phyloP scores from a whole-genome alignment of 208 protist species.

The Trypanosoma cruzi region DNA sequence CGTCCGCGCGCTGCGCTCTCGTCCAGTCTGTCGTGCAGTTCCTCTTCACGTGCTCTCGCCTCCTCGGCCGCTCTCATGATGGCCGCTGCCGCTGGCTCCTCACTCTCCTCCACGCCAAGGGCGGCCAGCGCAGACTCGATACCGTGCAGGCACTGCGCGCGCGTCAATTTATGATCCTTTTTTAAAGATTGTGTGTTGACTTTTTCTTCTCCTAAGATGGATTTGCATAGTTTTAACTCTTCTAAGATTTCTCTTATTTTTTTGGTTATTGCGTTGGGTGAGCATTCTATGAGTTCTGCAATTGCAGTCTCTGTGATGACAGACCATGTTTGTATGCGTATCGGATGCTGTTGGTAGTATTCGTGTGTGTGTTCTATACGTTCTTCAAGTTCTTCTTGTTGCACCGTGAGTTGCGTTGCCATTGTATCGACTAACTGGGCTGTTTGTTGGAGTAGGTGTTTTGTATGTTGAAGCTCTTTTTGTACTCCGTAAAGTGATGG shows the following conservation, averaged over 20 bases:
- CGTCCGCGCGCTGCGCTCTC: conserved; percentile 4
- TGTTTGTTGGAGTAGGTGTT: neutral
- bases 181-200: neutral
- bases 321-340: neutral
- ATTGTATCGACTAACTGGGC: neutral
- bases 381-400: conserved; percentile 14
- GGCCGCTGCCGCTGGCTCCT: neutral
- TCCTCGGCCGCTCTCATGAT: conserved; percentile 12
- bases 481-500: conserved; percentile 8
- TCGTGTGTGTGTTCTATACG: neutral
- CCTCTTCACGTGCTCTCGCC: conserved; percentile 11
- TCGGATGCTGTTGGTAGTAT: conserved; percentile 13
- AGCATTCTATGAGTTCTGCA: conserved; percentile 1
- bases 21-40: conserved; percentile 6
- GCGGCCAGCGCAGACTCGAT: neutral
- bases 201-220: neutral
- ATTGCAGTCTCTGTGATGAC: conserved; percentile 2
- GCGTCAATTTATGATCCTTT: neutral
- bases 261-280: conserved; percentile 1
- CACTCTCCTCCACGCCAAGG: neutral
- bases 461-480: conserved; percentile 8
- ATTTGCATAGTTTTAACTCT: neutral
- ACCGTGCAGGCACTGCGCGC: neutral
- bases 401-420: neutral
- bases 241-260: neutral